Evolutionary conservation across 2,329 filamentous ascomycete species (phyloP).

Genomic region (Xylaria sp.): DNA sequence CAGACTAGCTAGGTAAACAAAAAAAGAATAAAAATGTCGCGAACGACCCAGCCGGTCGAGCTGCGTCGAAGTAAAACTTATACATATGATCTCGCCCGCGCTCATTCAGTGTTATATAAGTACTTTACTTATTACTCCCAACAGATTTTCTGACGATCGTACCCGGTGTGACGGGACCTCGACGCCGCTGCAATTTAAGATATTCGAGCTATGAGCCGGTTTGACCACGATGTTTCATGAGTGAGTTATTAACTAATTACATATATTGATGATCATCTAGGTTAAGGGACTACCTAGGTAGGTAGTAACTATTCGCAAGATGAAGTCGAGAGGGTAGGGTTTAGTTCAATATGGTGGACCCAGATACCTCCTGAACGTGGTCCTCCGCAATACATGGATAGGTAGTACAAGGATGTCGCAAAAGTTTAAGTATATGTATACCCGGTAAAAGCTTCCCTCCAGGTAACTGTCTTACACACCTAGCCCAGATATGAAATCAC

Average conservation of each 20-base stretch:
- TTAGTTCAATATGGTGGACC: no score
- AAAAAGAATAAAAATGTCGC: conserved; percentile 15
- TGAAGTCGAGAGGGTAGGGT: no score
- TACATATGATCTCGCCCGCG: no score
- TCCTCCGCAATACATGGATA: background rate
- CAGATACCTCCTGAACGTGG: background rate
- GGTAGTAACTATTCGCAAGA: no score
- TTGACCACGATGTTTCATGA: background rate
- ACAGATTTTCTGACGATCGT: no score
- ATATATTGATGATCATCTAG: background rate
- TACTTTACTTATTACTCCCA: no score
- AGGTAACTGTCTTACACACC: background rate
- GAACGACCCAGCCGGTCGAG: conserved; percentile 15
- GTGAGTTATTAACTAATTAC: background rate
- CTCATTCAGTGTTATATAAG: no score
- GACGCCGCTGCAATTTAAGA: no score
- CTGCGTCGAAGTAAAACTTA: conserved; percentile 7
- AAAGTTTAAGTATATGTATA: background rate
- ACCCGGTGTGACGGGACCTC: no score
- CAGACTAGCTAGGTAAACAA: conserved; percentile 18
- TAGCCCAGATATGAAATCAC: no score
- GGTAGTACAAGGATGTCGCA: no score
- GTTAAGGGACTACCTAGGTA: no score
- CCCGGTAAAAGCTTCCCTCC: background rate
- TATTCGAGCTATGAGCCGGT: background rate